phyloP scores from a whole-genome alignment of 495 filamentous ascomycete genomes.

The Platismatia glauca region DNA sequence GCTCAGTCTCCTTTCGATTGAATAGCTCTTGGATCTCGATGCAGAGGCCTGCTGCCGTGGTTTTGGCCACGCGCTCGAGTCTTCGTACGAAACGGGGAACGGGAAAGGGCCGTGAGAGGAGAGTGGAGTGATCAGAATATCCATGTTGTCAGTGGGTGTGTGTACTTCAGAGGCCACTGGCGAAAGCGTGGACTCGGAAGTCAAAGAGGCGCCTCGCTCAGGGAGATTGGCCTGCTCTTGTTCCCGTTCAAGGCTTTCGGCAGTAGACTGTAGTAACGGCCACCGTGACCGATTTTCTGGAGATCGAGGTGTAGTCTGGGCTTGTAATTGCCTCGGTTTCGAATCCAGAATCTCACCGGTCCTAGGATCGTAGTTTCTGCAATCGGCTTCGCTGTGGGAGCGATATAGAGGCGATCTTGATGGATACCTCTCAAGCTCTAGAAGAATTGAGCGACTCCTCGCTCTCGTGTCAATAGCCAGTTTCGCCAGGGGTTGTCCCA shows the following conservation, averaged over 20 bases:
- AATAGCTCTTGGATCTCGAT: constrained; percentile 36
- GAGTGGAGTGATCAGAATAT: constrained; percentile 46
- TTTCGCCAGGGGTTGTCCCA: constrained; percentile 36
- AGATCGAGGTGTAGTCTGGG: constrained; percentile 25
- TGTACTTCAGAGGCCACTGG: constrained; percentile 42
- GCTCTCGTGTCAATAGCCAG: constrained; percentile 15
- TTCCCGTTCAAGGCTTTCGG: constrained; percentile 33
- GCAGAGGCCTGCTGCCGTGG: constrained; percentile 35
- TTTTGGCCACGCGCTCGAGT: constrained; percentile 42
- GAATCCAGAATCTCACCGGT: constrained; percentile 12
- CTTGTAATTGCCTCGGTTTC: constrained; percentile 4
- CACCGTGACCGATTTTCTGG: constrained; percentile 30
- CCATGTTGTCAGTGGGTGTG: constrained; percentile 43
- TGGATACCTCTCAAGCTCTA: constrained; percentile 10
- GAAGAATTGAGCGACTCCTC: constrained; percentile 6
- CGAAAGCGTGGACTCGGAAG: constrained; percentile 50
- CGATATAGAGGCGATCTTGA: constrained; percentile 8
- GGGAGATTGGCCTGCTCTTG: constrained; percentile 25
- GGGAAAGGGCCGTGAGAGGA: constrained; percentile 36
- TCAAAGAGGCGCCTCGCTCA: constrained; percentile 50
- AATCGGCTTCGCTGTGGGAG: constrained; percentile 20
- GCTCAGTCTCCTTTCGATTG: constrained; percentile 35
- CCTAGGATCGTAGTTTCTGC: constrained; percentile 12
- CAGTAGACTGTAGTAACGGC: constrained; percentile 30
- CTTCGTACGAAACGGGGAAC: constrained; percentile 38